Evolutionary conservation across 495 filamentous ascomycete genomes (phyloP).

Genomic region (Penicillium alfredii): DNA sequence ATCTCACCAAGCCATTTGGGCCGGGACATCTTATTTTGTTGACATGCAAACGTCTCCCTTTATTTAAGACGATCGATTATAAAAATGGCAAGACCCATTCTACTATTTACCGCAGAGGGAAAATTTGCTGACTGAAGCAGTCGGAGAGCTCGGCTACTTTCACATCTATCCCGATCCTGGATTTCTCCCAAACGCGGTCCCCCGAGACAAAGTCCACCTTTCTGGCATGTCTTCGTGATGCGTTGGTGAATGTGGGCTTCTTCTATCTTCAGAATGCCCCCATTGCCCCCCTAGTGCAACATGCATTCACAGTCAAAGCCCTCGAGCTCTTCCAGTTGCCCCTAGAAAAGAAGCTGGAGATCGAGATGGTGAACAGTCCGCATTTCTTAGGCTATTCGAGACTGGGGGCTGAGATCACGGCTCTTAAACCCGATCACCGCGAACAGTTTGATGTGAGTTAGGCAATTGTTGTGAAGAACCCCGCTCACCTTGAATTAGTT

Average conservation of each 20-base stretch:
- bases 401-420: slow-evolving; percentile 45
- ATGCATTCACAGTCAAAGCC: slow-evolving; percentile 62
- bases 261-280: slow-evolving; percentile 85
- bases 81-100: slow-evolving; percentile 16
- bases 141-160: slow-evolving; percentile 42
- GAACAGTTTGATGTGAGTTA: slow-evolving; percentile 88
- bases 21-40: no score
- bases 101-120: no score
- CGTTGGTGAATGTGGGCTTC: slow-evolving; percentile 87
- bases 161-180: slow-evolving; percentile 71
- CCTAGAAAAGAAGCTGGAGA: slow-evolving; percentile 71
- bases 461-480: neutral
- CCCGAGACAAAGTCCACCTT: slow-evolving; percentile 69
- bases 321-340: slow-evolving; percentile 77
- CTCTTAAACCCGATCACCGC: slow-evolving; percentile 42
- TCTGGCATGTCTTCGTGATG: slow-evolving; percentile 64
- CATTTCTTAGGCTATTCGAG: slow-evolving; percentile 50
- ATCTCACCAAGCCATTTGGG: no score
- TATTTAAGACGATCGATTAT: no score
- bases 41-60: no score
- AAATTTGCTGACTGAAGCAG: no score
- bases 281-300: slow-evolving; percentile 58
- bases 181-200: slow-evolving; percentile 59
- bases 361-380: slow-evolving; percentile 85
- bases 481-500: slow-evolving; percentile 23